phyloP scores from a whole-genome alignment of 208 protist species.

The Crithidia expoeki region DNA sequence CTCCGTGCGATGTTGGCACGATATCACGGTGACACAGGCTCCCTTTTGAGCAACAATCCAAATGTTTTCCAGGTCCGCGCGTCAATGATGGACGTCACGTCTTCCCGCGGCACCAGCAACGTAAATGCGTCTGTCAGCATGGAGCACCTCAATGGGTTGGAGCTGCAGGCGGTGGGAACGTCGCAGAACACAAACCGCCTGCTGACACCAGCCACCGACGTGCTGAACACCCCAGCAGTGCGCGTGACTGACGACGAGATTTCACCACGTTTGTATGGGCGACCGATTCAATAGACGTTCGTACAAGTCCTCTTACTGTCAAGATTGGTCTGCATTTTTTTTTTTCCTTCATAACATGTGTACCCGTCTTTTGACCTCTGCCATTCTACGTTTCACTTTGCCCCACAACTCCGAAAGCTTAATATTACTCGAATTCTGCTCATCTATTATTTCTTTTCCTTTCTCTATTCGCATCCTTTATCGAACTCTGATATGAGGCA shows the following conservation, averaged over 20 bases:
- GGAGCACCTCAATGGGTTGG: conserved; percentile 25
- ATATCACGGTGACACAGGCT: conserved; percentile 1
- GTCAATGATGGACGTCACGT: conserved; percentile 12
- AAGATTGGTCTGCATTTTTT: not conserved
- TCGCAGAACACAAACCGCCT: conserved; percentile 20
- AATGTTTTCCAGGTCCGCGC: conserved; percentile 4
- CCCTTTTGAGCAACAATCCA: conserved; percentile 9
- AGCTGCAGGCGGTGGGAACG: not conserved
- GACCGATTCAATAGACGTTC: conserved; percentile 23
- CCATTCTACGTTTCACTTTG: not conserved
- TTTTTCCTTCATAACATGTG: not conserved
- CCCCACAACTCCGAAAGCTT: no score
- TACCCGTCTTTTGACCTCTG: not conserved
- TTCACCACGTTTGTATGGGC: conserved; percentile 15
- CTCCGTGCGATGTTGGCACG: conserved; percentile 10
- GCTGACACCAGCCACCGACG: conserved; percentile 29
- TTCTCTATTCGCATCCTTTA: not conserved
- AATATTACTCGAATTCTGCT: no score
- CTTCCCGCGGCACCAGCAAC: conserved; percentile 22
- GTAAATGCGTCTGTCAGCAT: conserved; percentile 24
- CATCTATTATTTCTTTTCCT: not conserved
- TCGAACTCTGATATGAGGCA: not conserved
- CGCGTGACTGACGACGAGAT: conserved; percentile 29
- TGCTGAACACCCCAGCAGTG: conserved; percentile 29
- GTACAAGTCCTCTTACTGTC: not conserved